A percentile compares a stretch with the other conserved stretches of the same genome.
phyloP scores from a whole-genome alignment of 2,329 filamentous ascomycete species.

The Albifimbria verrucaria region DNA sequence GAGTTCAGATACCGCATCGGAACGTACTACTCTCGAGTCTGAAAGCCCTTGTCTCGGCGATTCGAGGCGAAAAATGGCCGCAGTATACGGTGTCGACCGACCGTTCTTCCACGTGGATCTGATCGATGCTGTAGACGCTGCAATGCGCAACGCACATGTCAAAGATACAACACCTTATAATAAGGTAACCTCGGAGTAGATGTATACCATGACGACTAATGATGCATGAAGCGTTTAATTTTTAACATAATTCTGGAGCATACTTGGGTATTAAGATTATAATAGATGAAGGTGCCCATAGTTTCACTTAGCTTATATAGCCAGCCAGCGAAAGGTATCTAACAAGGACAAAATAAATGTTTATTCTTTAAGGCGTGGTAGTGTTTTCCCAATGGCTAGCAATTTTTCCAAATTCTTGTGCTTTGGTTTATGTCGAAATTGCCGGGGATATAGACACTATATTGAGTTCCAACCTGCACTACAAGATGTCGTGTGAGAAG shows the following conservation, averaged over 20 bases:
- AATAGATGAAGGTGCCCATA: no score
- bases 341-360: no score
- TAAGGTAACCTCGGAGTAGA: background rate
- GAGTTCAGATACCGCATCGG: background rate
- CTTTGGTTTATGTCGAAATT: no score
- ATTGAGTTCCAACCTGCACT: no score
- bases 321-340: no score
- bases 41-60: background rate
- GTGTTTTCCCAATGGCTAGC: no score
- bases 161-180: slow-evolving; percentile 12
- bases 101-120: slow-evolving; percentile 48
- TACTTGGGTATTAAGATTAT: background rate
- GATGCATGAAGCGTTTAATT: background rate
- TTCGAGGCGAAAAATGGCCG: slow-evolving; percentile 12
- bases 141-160: slow-evolving; percentile 21
- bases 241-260: no score
- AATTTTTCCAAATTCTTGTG: no score
- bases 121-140: slow-evolving; percentile 36
- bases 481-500: no score
- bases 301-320: no score
- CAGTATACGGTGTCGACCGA: slow-evolving; percentile 38
- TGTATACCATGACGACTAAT: background rate
- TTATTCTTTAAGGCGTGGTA: no score
- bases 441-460: no score
- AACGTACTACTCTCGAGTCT: background rate